These are phyloP conservation scores for Hevea brasiliensis DNA, from an alignment of 345 rosid genomes.

Conservation along the genomic window DNA sequence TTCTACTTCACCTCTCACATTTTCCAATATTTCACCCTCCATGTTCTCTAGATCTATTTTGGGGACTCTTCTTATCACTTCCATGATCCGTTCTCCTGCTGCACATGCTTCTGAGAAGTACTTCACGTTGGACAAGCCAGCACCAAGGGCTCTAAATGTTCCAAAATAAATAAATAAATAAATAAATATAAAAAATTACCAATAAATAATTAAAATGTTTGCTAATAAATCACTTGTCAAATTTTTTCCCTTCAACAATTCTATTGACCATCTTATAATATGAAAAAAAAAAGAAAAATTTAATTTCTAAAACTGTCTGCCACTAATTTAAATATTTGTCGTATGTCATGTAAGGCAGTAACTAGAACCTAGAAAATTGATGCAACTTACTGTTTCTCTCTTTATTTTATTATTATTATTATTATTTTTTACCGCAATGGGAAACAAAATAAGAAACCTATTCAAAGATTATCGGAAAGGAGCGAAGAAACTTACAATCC, in stretches of 20 bases:
- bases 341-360: slow-evolving; percentile 1
- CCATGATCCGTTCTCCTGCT: slow-evolving; percentile 60
- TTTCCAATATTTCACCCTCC: slow-evolving; percentile 49
- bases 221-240: too few species aligned
- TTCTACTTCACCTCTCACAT: slow-evolving; percentile 59
- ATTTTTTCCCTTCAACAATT: too few species aligned
- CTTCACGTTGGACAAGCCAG: slow-evolving; percentile 68
- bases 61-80: slow-evolving; percentile 69
- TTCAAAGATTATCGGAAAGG: not conserved
- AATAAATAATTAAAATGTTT: too few species aligned
- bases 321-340: not conserved
- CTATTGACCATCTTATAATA: too few species aligned
- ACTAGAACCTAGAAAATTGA: not conserved
- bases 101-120: slow-evolving; percentile 65
- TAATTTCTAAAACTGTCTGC: too few species aligned
- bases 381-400: not conserved
- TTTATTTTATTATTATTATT: not conserved
- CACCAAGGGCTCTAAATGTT: slow-evolving; percentile 57
- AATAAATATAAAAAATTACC: not conserved
- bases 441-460: not conserved
- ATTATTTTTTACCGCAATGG: not conserved
- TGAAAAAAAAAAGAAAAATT: too few species aligned
- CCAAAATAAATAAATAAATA: not conserved
- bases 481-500: slow-evolving; percentile 24
- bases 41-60: slow-evolving; percentile 60